Conservation (phyloP, 148 eudicot species). For the Diospyros lotus region DNA sequence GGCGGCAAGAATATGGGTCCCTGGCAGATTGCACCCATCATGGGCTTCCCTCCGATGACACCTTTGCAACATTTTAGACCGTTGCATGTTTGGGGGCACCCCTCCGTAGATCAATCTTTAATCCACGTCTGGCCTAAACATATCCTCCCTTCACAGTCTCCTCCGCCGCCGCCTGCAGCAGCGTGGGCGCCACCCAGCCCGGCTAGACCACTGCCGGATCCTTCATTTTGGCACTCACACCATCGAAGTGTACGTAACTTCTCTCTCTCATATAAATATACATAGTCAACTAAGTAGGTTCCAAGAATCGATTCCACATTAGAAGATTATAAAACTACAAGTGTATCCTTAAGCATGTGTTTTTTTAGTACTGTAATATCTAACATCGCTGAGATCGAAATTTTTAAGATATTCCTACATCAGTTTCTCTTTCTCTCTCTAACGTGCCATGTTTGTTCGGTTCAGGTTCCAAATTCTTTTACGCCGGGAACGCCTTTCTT, state of each 20-base stretch:
- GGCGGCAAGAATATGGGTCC: conserved; percentile 38
- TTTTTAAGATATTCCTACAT: too few species aligned
- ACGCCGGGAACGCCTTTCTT: conserved; percentile 45
- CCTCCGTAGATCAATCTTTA: conserved; percentile 52
- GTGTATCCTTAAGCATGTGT: too few species aligned
- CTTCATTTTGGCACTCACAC: conserved; percentile 54
- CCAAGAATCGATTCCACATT: too few species aligned
- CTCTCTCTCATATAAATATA: neutral
- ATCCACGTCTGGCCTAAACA: conserved; percentile 69
- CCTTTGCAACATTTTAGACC: conserved; percentile 69
- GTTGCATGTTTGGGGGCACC: conserved; percentile 97
- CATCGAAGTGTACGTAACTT: conserved; percentile 44
- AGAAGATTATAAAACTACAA: too few species aligned
- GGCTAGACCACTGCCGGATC: conserved; percentile 24
- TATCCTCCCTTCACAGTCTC: conserved; percentile 28
- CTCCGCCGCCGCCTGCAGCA: conserved; percentile 31
- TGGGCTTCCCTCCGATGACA: conserved; percentile 67
- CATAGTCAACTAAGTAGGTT: too few species aligned
- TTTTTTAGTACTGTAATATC: too few species aligned
- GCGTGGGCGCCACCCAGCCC: conserved; percentile 40
- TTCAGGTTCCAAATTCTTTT: conserved; percentile 41
- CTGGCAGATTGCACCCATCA: conserved; percentile 49
- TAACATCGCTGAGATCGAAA: too few species aligned
- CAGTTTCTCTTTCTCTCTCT: conserved; percentile 1
- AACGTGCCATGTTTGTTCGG: conserved; percentile 13